phyloP scores from a whole-genome alignment of 2,329 filamentous ascomycete genomes.

The Monosporascus sp. region DNA sequence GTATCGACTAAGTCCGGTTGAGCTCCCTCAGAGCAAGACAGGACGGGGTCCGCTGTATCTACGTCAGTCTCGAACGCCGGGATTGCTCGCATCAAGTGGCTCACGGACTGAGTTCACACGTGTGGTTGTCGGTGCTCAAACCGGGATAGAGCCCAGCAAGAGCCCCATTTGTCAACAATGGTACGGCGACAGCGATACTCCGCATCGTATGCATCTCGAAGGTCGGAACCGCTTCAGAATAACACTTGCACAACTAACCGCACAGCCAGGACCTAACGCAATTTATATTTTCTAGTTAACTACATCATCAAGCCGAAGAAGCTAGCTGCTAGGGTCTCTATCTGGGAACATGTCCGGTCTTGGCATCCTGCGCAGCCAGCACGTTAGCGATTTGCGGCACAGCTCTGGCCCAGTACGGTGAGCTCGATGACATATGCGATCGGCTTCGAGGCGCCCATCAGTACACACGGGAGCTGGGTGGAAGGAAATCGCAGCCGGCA shows the following conservation, averaged over 20 bases:
- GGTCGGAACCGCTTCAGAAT: conserved; percentile 6
- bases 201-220: conserved; percentile 8
- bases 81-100: too few relatives aligned
- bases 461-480: neutral
- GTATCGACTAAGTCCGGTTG: conserved; percentile 45
- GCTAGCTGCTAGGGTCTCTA: too few relatives aligned
- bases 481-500: conserved; percentile 5
- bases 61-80: conserved; percentile 1
- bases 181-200: conserved; percentile 15
- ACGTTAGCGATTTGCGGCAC: neutral
- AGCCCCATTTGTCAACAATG: conserved; percentile 22
- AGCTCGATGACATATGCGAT: neutral
- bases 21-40: conserved; percentile 45
- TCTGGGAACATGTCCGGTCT: too few relatives aligned
- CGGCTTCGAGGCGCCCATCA: neutral
- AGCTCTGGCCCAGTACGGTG: neutral
- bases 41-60: conserved; percentile 22
- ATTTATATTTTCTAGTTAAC: neutral
- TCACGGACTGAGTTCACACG: conserved; percentile 42
- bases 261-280: neutral
- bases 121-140: conserved; percentile 49
- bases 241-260: neutral
- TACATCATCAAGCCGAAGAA: neutral
- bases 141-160: conserved; percentile 35
- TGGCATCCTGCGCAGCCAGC: neutral